Conservation (phyloP, 1,139 yeast species). For the Magnusiomyces ingens region DNA sequence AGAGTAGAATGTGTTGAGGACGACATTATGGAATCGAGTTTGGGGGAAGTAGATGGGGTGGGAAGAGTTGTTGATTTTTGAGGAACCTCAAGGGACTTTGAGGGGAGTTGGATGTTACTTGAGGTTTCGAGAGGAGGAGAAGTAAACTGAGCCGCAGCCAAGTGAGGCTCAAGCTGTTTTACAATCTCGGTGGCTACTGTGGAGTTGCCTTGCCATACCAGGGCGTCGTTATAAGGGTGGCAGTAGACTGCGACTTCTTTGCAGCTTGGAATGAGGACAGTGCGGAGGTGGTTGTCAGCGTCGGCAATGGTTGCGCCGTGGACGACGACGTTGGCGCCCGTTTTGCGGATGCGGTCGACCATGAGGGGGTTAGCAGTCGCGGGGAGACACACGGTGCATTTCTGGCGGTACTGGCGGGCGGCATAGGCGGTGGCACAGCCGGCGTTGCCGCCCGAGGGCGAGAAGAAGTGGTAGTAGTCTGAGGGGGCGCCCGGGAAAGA, state of each 20-base stretch:
- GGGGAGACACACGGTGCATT: constrained; percentile 65
- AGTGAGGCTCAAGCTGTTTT: constrained; percentile 27
- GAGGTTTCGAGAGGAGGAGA: background rate
- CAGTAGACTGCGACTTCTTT: constrained; percentile 43
- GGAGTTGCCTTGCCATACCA: constrained; percentile 69
- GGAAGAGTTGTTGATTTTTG: background rate
- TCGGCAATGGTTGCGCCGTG: constrained; percentile 57
- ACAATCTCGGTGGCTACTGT: constrained; percentile 53
- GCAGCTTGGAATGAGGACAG: constrained; percentile 31
- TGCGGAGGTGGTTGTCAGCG: constrained; percentile 49
- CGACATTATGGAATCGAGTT: background rate
- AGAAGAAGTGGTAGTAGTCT: constrained; percentile 43
- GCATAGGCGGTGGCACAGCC: constrained; percentile 70
- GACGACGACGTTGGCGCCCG: constrained; percentile 52
- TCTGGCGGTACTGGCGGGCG: constrained; percentile 35
- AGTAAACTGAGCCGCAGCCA: constrained; percentile 20
- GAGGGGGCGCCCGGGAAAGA: constrained; percentile 18
- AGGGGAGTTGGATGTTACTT: background rate
- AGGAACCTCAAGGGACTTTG: background rate
- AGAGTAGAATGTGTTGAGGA: background rate
- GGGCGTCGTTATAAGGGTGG: constrained; percentile 60
- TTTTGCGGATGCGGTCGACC: constrained; percentile 38
- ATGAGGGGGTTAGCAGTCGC: constrained; percentile 39
- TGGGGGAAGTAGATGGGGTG: constrained; percentile 2
- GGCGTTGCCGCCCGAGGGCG: constrained; percentile 79